Evolutionary conservation across 495 filamentous ascomycete species (phyloP), one percentile per base, ranked within the genome.

Genomic region (Trichoderma parareesei): DNA sequence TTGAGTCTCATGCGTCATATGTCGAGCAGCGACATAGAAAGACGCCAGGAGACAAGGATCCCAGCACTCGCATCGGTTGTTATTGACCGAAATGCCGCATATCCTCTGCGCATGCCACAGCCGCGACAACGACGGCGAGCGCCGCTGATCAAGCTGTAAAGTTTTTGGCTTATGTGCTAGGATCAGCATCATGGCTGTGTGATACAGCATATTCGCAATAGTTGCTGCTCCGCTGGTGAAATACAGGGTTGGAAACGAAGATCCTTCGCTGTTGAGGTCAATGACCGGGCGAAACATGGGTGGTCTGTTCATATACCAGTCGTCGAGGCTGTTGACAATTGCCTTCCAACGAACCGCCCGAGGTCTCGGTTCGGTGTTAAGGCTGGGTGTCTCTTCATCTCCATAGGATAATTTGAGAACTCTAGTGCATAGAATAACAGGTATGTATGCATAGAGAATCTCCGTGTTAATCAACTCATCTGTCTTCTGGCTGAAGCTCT

Each of bases 131-230:
- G 63, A 55, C 11, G 63, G 5, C 4, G 63, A 57, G 16, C 46
- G 46, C 7, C 40, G 38, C 16, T 18, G 37, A 5, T 60, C 64
- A 18, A 65, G 64, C 64, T 49, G 57, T 13, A 65, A 3, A 3
- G 64, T 65, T n/a, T n/a, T 53, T 38, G 64, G 64, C 35, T 57
- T 53, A 18, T 44, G 41, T 37, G 35, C 49, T n/a, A 65, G 43
- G 4, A 65, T 38, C 33, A 84, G 63, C 80, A 84, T 68, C 64
- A 65, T 65, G 35, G 64, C 55, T 5, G 64, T 65, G 42, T 65
- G 64, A 18, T 65, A 65, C 3, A 65, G 43, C 55, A 61, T 40
- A 59, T 65, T 65, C 2, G 46, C 64, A 16, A 65, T 18, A 5
- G 41, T 42, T n/a, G 49, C 43, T 10, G 55, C 57, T 13, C 64